Evolutionary conservation across 129 eudicot genomes (phyloP), one percentile per base, ranked within the genome.

Genomic region (Smallanthus sonchifolius): DNA sequence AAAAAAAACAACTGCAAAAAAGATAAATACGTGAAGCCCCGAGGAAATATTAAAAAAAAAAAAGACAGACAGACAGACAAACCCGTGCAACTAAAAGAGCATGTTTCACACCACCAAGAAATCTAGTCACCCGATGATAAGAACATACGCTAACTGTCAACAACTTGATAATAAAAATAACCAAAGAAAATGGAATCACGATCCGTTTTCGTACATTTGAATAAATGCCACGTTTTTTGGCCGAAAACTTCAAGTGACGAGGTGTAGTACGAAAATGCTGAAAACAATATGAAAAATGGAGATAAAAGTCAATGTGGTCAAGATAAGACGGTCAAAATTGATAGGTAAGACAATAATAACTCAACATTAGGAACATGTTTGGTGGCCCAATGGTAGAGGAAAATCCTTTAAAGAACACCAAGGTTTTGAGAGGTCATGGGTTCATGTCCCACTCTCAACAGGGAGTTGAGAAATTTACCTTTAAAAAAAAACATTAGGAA

Each of bases 81-180:
- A 92, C 84, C 40, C 88, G 88, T 72, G 97, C 97, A 4, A 92
- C 97, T 36, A 92, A 90, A 69, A 92, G 84, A 37, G 97, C 96
- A 96, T 91, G 89, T 65, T 92, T 92, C 40, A 92, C 96, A 4
- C 97, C 97, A 73, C 97, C 97, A 67, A 92, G 91, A 77, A 86
- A 92, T 37, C 97, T 96, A 52, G 90, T 92, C 67, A 91, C 96
- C 97, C 88, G 78, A 67, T 63, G 38, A 55, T 48, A 48, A 48
- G 6, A 2, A 48, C n/a, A 48, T 48, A 48, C 19, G 3, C 54
- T 4, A 48, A n/a, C 1, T 16, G 28, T 52, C 28, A 52, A 44
- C 49, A 44, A 16, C 28, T 52, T 17, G 2, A n/a, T 55, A 55
- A 20, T 24, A 55, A 7, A 20, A 9, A 34, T 19, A 4, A 10